Evolutionary conservation across 1,284 basidiomycete genomes (phyloP).

Genomic region (Heterobasidion annosum): DNA sequence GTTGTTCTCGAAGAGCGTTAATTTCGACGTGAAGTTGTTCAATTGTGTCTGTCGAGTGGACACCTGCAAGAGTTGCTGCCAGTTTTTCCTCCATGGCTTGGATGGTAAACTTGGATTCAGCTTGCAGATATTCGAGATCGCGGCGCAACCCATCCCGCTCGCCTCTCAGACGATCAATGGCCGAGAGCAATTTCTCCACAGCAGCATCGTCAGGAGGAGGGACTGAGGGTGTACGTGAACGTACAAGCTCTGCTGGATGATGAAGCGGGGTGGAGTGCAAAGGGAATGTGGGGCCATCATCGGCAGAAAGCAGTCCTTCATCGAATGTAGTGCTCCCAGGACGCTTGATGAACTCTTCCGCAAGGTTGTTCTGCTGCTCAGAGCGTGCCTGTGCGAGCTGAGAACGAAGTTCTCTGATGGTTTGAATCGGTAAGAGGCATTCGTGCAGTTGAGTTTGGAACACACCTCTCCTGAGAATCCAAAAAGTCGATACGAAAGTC

Average conservation of each 20-base stretch:
- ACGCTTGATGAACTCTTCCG: neutral
- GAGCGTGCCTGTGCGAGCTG: constrained; percentile 2
- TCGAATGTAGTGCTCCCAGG: constrained; percentile 4
- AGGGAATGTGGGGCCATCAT: neutral
- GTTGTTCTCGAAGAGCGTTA: constrained; percentile 8
- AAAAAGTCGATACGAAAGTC: constrained; percentile 18
- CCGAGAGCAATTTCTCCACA: constrained; percentile 47
- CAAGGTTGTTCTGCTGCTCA: neutral
- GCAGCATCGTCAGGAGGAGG: constrained; percentile 7
- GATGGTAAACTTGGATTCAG: constrained; percentile 62
- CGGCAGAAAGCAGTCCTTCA: neutral
- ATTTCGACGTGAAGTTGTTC: constrained; percentile 8
- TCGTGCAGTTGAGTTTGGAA: neutral
- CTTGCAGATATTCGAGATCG: constrained; percentile 60
- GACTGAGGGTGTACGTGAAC: neutral
- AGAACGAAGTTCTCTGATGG: constrained; percentile 5
- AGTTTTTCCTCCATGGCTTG: constrained; percentile 49
- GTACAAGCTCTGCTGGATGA: neutral
- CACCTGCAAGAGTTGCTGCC: constrained; percentile 11
- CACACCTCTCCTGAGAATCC: constrained; percentile 17
- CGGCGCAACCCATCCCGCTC: constrained; percentile 66
- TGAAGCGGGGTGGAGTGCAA: constrained; percentile 2
- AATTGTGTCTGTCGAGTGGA: constrained; percentile 3
- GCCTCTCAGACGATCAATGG: constrained; percentile 56
- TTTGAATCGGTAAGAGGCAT: neutral